Evolutionary conservation across 2,329 filamentous ascomycete genomes (phyloP).

Genomic region (Claviceps arundinis): DNA sequence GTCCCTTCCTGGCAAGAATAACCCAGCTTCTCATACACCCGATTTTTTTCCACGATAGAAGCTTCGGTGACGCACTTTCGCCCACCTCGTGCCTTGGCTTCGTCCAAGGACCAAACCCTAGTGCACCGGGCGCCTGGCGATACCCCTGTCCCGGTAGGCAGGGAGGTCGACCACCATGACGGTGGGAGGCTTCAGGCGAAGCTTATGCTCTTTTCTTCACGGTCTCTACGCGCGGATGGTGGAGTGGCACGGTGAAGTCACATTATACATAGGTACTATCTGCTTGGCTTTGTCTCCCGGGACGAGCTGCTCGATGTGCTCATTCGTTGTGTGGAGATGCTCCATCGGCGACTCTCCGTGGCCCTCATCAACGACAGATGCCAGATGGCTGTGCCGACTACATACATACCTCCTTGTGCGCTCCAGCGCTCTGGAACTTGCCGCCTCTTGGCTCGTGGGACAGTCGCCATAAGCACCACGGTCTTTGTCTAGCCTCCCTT

Average conservation of each 20-base stretch:
- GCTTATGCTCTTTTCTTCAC: neutral
- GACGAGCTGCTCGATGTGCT: no score
- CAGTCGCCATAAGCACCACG: no score
- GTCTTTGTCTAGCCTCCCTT: no score
- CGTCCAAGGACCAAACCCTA: neutral
- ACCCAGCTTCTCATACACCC: slow-evolving; percentile 33
- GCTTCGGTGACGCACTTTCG: slow-evolving; percentile 32
- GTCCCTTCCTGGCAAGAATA: slow-evolving; percentile 28
- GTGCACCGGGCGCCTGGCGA: neutral
- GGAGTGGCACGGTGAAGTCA: neutral
- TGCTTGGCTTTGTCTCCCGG: neutral
- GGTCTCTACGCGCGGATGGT: neutral
- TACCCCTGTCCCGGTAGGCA: neutral
- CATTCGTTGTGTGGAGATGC: no score
- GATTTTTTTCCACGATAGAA: no score
- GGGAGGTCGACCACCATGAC: neutral
- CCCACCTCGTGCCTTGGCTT: neutral
- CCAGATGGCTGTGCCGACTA: no score
- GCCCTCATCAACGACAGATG: no score
- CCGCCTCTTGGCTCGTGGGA: no score
- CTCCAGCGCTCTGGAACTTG: no score
- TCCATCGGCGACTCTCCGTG: no score
- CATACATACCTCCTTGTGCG: no score
- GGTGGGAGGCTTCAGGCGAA: neutral
- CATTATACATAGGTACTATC: neutral